Evolutionary conservation across 257 asterid species (phyloP).

Genomic region (Capsicum chinense): DNA sequence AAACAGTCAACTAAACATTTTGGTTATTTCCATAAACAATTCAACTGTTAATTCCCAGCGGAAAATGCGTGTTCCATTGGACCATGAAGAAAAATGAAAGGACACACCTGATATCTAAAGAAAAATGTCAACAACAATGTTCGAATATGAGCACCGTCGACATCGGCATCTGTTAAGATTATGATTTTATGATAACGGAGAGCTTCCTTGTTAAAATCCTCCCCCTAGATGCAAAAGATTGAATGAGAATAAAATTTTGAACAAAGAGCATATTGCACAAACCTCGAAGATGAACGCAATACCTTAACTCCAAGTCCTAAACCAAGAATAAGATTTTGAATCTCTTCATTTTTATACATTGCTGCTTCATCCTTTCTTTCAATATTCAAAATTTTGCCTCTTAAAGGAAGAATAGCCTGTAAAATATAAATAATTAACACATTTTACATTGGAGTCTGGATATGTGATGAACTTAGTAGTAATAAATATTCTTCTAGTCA

Average conservation of each 20-base stretch:
- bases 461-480: not conserved
- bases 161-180: slow-evolving; percentile 96
- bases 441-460: slow-evolving; percentile 7
- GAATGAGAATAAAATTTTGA: slow-evolving; percentile 35
- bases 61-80: not conserved
- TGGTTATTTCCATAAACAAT: slow-evolving; percentile 17
- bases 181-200: slow-evolving; percentile 98
- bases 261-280: slow-evolving; percentile 26
- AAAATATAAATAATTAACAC: slow-evolving; percentile 34
- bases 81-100: slow-evolving; percentile 28
- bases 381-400: slow-evolving; percentile 96
- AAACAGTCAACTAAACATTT: slow-evolving; percentile 19
- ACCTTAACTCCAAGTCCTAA: slow-evolving; percentile 99
- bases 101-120: slow-evolving; percentile 88
- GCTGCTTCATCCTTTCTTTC: slow-evolving; percentile 98
- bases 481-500: not conserved
- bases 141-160: slow-evolving; percentile 98
- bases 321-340: slow-evolving; percentile 95
- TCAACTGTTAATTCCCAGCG: not conserved
- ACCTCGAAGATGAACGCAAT: slow-evolving; percentile 27
- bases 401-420: slow-evolving; percentile 96
- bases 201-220: slow-evolving; percentile 82
- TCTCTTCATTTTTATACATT: slow-evolving; percentile 97
- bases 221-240: slow-evolving; percentile 61
- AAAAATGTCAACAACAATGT: slow-evolving; percentile 90